A percentile compares a stretch with the other conserved stretches of the same genome.
Evolutionary conservation across 1,284 basidiomycete genomes (phyloP).

Genomic region (Exobasidium cylindrosporum): DNA sequence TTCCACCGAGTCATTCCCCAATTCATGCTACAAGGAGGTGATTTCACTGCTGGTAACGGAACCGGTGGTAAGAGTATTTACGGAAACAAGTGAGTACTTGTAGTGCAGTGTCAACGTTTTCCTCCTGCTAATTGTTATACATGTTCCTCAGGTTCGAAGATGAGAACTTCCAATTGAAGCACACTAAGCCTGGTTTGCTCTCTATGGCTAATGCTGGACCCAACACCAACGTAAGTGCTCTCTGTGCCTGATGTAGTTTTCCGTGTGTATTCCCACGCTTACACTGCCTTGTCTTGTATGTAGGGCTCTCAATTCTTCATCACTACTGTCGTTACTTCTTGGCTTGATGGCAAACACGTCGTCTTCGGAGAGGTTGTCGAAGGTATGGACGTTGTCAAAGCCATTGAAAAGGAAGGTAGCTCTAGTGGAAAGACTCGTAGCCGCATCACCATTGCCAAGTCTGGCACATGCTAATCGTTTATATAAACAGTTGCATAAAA

Average conservation of each 20-base stretch:
- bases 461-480: constrained; percentile 36
- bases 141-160: constrained; percentile 26
- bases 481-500: too few relatives aligned
- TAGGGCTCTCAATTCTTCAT: constrained; percentile 27
- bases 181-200: constrained; percentile 36
- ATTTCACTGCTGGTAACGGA: constrained; percentile 62
- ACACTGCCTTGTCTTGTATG: too few relatives aligned
- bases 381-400: constrained; percentile 50
- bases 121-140: not conserved
- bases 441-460: constrained; percentile 51
- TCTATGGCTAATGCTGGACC: constrained; percentile 40
- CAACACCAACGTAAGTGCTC: constrained; percentile 33
- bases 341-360: constrained; percentile 29
- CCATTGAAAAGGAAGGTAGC: constrained; percentile 47
- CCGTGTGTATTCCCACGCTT: not conserved
- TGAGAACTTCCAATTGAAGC: constrained; percentile 45
- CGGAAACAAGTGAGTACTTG: constrained; percentile 38
- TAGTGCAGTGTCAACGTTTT: not conserved
- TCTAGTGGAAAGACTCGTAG: constrained; percentile 43
- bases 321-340: constrained; percentile 50
- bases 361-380: constrained; percentile 40
- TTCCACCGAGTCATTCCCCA: constrained; percentile 65
- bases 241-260: not conserved
- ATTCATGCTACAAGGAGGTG: constrained; percentile 69
- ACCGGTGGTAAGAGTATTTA: constrained; percentile 56